Percentiles rank a stretch among this genome's conserved stretches.
Evolutionary conservation across 2,329 filamentous ascomycete species (phyloP).

Genomic region (Xylaria digitata): DNA sequence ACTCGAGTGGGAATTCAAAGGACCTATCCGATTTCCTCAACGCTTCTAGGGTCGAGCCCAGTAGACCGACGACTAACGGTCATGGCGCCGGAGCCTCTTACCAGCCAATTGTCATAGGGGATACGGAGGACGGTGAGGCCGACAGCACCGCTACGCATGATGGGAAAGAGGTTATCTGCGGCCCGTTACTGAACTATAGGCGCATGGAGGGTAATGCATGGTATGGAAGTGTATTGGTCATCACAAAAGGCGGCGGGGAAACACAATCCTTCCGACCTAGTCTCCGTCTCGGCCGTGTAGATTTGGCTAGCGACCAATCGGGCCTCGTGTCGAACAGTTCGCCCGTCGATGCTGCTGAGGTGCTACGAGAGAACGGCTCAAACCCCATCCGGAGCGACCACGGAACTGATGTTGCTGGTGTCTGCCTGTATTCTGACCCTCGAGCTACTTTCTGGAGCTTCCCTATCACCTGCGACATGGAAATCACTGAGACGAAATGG

Average conservation of each 20-base stretch:
- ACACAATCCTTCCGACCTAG: conserved; percentile 68
- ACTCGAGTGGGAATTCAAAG: conserved; percentile 57
- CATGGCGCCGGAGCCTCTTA: conserved; percentile 54
- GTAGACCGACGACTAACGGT: conserved; percentile 47
- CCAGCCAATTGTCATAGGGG: conserved; percentile 63
- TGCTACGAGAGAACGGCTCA: conserved; percentile 46
- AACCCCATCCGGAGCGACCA: conserved; percentile 58
- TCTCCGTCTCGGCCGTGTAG: conserved; percentile 63
- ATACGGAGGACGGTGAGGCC: conserved; percentile 48
- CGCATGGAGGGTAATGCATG: conserved; percentile 76
- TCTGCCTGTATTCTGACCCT: conserved; percentile 72
- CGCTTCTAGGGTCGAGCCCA: conserved; percentile 61
- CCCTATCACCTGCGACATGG: conserved; percentile 81
- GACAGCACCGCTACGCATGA: conserved; percentile 49
- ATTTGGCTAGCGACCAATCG: conserved; percentile 43
- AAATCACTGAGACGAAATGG: conserved; percentile 76
- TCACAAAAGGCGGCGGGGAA: conserved; percentile 77
- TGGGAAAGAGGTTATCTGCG: conserved; percentile 73
- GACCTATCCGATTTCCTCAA: conserved; percentile 70
- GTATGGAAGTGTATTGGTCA: conserved; percentile 87
- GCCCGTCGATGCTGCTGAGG: conserved; percentile 47
- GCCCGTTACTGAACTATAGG: conserved; percentile 82
- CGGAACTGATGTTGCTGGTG: conserved; percentile 59
- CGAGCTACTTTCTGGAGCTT: conserved; percentile 94
- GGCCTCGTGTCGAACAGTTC: conserved; percentile 47